Conservation (phyloP, 148 eudicot species). For the Pouteria glomerata region DNA sequence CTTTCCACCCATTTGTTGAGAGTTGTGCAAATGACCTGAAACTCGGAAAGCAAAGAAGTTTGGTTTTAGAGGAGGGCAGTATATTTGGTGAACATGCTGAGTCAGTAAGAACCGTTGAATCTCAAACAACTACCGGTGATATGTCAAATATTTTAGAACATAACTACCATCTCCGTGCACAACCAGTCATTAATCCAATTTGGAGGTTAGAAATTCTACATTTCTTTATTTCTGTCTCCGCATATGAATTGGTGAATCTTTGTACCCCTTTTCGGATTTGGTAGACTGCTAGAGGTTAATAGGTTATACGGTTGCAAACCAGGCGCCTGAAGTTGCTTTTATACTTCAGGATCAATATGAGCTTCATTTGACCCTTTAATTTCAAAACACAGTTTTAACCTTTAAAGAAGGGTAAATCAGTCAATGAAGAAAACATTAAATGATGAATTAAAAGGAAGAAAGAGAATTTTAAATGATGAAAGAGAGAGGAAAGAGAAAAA, state of each 20-base stretch:
- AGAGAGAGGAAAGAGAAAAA: too few species aligned
- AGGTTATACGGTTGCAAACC: too few species aligned
- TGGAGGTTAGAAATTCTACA: constrained; percentile 44
- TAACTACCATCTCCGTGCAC: constrained; percentile 18
- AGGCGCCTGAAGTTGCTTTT: too few species aligned
- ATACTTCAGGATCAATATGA: too few species aligned
- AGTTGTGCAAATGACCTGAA: not conserved
- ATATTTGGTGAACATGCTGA: not conserved
- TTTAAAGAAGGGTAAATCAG: too few species aligned
- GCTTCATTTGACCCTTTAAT: too few species aligned
- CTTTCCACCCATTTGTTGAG: not conserved
- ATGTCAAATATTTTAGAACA: constrained; percentile 4
- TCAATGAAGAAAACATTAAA: too few species aligned
- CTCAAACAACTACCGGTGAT: constrained; percentile 7
- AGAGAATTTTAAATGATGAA: too few species aligned
- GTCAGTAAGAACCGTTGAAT: constrained; percentile 4
- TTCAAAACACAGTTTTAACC: too few species aligned
- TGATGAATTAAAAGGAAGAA: too few species aligned
- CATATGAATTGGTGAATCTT: not conserved
- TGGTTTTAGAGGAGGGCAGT: not conserved
- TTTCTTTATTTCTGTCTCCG: not conserved
- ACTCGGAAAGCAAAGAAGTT: not conserved
- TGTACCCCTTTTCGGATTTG: not conserved
- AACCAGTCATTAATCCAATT: constrained; percentile 34
- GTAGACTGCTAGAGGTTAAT: too few species aligned